Conservation (phyloP, 192 early-diverging fungal species). For the Phlyctochytrium bullatum region DNA sequence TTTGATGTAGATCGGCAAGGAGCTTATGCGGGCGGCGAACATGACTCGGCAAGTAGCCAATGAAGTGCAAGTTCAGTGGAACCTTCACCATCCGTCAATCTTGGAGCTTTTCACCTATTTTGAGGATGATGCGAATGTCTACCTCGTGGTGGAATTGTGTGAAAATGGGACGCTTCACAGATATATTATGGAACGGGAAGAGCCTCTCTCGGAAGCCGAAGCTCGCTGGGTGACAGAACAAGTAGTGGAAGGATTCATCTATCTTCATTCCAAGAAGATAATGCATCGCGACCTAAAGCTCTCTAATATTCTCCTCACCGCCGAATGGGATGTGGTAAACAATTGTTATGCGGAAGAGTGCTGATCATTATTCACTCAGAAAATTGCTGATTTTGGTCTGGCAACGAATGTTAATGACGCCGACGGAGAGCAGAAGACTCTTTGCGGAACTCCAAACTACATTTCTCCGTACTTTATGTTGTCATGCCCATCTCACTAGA, state of each 20-base stretch:
- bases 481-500: neutral
- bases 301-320: constrained; percentile 66
- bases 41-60: constrained; percentile 52
- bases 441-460: constrained; percentile 81
- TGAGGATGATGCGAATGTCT: constrained; percentile 64
- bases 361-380: constrained; percentile 27
- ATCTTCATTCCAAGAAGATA: constrained; percentile 64
- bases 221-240: constrained; percentile 53
- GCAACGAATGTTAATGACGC: constrained; percentile 50
- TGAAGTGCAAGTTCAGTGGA: constrained; percentile 68
- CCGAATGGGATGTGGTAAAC: constrained; percentile 47
- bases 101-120: constrained; percentile 65
- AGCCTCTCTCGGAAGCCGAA: constrained; percentile 56
- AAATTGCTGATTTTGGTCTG: constrained; percentile 78
- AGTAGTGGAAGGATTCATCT: constrained; percentile 55
- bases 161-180: constrained; percentile 49
- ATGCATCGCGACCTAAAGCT: constrained; percentile 77
- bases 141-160: constrained; percentile 74
- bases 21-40: constrained; percentile 38
- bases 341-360: constrained; percentile 1
- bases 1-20: constrained; percentile 50
- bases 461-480: constrained; percentile 59
- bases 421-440: constrained; percentile 63
- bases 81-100: constrained; percentile 52
- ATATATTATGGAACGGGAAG: constrained; percentile 41